Conservation (phyloP, 768 basidiomycete genomes). For the Phlegmacium glaucopus region DNA sequence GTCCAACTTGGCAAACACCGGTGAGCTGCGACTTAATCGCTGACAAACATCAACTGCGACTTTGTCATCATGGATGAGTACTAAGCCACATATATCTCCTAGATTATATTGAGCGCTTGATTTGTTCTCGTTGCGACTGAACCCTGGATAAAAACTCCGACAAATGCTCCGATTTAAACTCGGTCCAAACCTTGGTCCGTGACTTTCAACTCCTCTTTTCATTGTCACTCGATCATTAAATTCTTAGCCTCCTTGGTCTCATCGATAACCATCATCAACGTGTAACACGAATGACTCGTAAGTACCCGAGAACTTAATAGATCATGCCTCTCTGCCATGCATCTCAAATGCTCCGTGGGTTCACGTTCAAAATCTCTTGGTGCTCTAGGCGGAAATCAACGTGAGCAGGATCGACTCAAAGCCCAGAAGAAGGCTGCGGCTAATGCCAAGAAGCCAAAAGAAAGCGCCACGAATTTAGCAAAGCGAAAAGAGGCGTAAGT, state of each 20-base stretch:
- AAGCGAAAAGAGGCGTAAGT: conserved; percentile 79
- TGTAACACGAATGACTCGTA: conserved; percentile 48
- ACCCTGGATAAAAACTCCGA: conserved; percentile 20
- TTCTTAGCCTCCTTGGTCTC: conserved; percentile 2
- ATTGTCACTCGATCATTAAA: neutral
- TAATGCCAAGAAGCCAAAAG: conserved; percentile 62
- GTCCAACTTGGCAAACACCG: no score
- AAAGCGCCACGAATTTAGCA: conserved; percentile 56
- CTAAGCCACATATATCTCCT: neutral
- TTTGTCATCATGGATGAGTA: no score
- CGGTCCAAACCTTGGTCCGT: conserved; percentile 1
- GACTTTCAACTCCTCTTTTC: neutral
- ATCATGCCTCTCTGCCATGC: conserved; percentile 7
- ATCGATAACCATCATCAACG: neutral
- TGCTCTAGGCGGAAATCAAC: conserved; percentile 72
- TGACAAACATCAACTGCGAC: no score
- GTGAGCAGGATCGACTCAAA: conserved; percentile 69
- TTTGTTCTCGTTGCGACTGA: no score
- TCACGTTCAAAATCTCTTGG: conserved; percentile 15
- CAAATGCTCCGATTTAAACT: conserved; percentile 20
- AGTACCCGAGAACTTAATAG: conserved; percentile 22
- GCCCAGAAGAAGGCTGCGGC: conserved; percentile 68
- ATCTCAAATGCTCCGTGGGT: conserved; percentile 13
- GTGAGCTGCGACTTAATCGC: no score
- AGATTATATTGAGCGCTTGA: neutral